phyloP scores from a whole-genome alignment of 2,329 filamentous ascomycete genomes.

The Aspergillus calidoustus region DNA sequence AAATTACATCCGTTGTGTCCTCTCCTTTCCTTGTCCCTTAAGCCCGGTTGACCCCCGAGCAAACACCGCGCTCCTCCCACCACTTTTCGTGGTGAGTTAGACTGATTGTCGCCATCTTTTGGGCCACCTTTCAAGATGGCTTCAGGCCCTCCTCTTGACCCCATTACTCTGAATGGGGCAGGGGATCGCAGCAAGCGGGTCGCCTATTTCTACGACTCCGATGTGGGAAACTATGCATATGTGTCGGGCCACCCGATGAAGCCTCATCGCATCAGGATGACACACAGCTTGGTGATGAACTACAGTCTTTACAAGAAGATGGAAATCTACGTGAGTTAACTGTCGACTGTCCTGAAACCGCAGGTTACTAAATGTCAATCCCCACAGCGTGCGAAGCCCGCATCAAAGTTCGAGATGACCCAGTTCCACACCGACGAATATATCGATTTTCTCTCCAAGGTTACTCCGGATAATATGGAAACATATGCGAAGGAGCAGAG shows the following conservation, averaged over 20 bases:
- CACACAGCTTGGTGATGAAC: slow-evolving; percentile 70
- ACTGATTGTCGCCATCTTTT: slow-evolving; percentile 8
- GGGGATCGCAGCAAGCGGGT: slow-evolving; percentile 74
- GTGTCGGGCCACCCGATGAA: slow-evolving; percentile 75
- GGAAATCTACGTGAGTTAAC: slow-evolving; percentile 66
- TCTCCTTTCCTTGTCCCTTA: slow-evolving; percentile 5
- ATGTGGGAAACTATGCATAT: slow-evolving; percentile 98
- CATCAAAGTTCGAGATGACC: slow-evolving; percentile 72
- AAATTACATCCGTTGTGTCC: not conserved
- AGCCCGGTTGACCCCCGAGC: slow-evolving; percentile 15
- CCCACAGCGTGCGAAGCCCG: slow-evolving; percentile 75
- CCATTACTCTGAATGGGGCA: slow-evolving; percentile 54
- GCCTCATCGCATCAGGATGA: slow-evolving; percentile 70
- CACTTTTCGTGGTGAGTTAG: slow-evolving; percentile 14
- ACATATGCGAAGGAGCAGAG: slow-evolving; percentile 87
- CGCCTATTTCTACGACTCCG: slow-evolving; percentile 97
- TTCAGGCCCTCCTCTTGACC: slow-evolving; percentile 59
- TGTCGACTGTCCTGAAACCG: not conserved
- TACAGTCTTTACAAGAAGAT: slow-evolving; percentile 75
- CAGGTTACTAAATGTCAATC: slow-evolving; percentile 26
- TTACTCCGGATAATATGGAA: slow-evolving; percentile 99
- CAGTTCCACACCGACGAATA: slow-evolving; percentile 77
- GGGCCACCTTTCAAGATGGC: slow-evolving; percentile 49
- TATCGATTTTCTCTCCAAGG: slow-evolving; percentile 76
- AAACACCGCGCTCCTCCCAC: slow-evolving; percentile 21